phyloP scores from a whole-genome alignment of 164 flowering plant genomes.

The Warburgia ugandensis region DNA sequence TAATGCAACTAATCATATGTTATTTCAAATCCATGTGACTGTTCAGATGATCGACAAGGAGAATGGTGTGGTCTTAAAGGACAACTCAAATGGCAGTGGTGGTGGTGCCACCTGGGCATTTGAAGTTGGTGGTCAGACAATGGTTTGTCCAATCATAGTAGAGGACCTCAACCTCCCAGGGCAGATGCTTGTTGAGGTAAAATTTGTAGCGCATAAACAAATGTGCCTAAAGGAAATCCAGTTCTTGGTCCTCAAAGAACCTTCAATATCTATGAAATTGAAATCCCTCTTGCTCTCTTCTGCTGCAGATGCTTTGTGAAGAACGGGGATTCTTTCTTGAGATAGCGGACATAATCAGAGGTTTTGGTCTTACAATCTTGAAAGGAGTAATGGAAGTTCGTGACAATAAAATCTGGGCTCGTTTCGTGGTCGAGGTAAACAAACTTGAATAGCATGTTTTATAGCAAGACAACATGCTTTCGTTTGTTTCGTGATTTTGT shows the following conservation, averaged over 20 bases:
- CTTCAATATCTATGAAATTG: neutral
- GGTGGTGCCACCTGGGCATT: constrained; percentile 74
- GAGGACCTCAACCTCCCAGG: constrained; percentile 74
- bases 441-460: neutral
- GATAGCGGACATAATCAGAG: constrained; percentile 69
- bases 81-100: constrained; percentile 17
- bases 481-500: neutral
- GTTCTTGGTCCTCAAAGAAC: neutral
- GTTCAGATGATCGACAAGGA: constrained; percentile 37
- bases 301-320: constrained; percentile 73
- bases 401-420: constrained; percentile 70
- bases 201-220: neutral
- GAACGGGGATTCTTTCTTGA: constrained; percentile 81
- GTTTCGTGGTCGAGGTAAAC: constrained; percentile 71
- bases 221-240: neutral
- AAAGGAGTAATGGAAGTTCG: constrained; percentile 75
- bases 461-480: neutral
- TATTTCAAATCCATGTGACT: constrained; percentile 8
- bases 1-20: neutral
- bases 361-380: constrained; percentile 69
- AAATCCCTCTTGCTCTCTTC: neutral
- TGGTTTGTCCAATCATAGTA: constrained; percentile 71
- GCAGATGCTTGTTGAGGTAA: constrained; percentile 88
- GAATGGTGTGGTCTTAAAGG: constrained; percentile 31
- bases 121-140: constrained; percentile 57